These are phyloP conservation scores for Exserohilum rostratum DNA, from an alignment of 2,329 filamentous ascomycete species.

Conservation along the genomic window DNA sequence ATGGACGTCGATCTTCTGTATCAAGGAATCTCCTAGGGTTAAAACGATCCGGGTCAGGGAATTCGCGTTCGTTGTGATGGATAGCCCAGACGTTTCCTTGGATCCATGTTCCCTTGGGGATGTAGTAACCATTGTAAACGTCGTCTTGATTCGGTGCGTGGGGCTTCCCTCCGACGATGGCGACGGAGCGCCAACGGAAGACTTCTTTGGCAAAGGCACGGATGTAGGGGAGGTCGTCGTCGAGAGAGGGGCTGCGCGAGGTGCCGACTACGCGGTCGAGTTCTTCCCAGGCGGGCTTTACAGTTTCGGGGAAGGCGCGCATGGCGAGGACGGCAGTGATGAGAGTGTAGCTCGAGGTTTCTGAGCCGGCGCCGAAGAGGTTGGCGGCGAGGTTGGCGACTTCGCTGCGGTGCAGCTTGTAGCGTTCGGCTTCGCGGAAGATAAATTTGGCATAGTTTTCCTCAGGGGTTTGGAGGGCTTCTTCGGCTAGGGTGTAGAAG, in stretches of 20 bases:
- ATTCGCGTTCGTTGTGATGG: conserved; percentile 46
- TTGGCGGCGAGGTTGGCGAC: conserved; percentile 41
- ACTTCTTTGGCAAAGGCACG: conserved; percentile 44
- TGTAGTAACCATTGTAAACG: conserved; percentile 45
- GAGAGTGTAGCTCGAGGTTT: conserved; percentile 41
- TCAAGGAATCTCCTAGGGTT: conserved; percentile 16
- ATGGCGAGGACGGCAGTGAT: conserved; percentile 42
- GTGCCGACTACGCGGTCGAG: conserved; percentile 40
- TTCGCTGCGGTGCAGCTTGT: conserved; percentile 35
- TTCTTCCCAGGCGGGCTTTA: conserved; percentile 39
- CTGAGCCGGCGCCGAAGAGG: conserved; percentile 41
- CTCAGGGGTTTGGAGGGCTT: conserved; percentile 37
- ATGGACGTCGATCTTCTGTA: conserved; percentile 35
- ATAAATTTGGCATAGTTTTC: conserved; percentile 48
- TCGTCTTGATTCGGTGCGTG: conserved; percentile 43
- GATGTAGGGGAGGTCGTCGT: conserved; percentile 48
- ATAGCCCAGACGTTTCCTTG: conserved; percentile 51
- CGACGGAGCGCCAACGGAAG: conserved; percentile 41
- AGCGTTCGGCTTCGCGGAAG: conserved; percentile 47
- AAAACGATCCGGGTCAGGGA: conserved; percentile 4
- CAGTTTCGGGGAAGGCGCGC: conserved; percentile 38
- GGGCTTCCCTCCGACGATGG: conserved; percentile 45
- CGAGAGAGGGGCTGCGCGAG: conserved; percentile 39
- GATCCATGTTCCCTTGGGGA: conserved; percentile 49
- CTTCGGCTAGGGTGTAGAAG: conserved; percentile 42